Base-by-base conservation (phyloP, 2,329 filamentous ascomycete species). In the Fusarium goolgardi region DNA sequence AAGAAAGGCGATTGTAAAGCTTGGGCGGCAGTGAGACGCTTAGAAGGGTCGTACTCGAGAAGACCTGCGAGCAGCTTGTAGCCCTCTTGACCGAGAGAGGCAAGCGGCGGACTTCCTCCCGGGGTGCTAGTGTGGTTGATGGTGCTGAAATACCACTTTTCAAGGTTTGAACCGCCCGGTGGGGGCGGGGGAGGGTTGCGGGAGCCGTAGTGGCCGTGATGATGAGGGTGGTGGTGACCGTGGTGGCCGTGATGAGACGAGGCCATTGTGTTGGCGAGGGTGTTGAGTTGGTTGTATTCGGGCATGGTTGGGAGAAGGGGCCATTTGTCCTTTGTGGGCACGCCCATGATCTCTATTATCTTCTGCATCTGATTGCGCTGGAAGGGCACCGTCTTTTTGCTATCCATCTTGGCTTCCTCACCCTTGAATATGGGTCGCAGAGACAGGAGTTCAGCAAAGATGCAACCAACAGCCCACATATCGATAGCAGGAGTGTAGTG, bases 351-450 rank as follows among this genome's bases (percentile, higher is more conserved):
- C 76, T 99, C 96, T 37, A 97, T 93, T 72, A 99, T 99, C 80
- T 97, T 97, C 76, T 96, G 93, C 95, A 99, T 98, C 81, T 99
- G 96, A 74, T 97, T 97, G 16, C 94, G 88, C 79, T 99, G 96
- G 73, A 99, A 99, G 0, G 96, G 96, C 0, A 98, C 94, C 1
- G 92, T 96, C 81, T 98, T 98, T 80, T 99, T 99, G 73, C 88
- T 92, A 79, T 99, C 96, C 91, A 98, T 97, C 81, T 99, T 99
- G 18, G 96, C 96, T 79, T 99, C 96, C 76, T 99, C 96, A 0
- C 96, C 96, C 77, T 99, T 99, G 79, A 99, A 99, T 55, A 99
- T 98, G 0, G 96, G 96, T 1, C 95, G 87, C 5, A 99, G 82
- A 2, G 92, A 94, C 0, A 99, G 82, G 4, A 99, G 84, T 78